Conservation (phyloP, 164 flowering plant species). For the Hamamelis virginiana region DNA sequence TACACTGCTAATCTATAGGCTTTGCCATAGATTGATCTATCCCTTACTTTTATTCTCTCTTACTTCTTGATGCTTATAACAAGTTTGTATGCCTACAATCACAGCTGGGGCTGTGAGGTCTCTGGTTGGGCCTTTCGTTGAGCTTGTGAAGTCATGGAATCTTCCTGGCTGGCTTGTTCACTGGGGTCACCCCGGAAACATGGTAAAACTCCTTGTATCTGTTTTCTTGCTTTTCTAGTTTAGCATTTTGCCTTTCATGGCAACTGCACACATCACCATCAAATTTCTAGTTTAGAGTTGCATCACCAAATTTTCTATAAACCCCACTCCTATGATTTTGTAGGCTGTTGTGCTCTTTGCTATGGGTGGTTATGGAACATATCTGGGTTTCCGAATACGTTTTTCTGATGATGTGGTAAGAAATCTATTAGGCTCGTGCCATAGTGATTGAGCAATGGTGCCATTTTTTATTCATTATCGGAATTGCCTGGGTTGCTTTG, state of each 20-base stretch:
- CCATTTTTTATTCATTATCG: background rate
- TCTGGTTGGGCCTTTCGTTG: constrained; percentile 71
- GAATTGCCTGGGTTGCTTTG: background rate
- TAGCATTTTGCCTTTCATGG: background rate
- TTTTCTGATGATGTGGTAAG: constrained; percentile 75
- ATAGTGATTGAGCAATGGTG: background rate
- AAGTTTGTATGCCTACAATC: background rate
- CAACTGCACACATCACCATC: background rate
- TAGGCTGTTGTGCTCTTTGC: constrained; percentile 96
- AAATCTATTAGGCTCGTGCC: background rate
- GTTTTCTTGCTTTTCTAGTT: background rate
- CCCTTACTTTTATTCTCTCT: background rate
- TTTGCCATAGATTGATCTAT: background rate
- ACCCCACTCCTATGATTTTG: background rate
- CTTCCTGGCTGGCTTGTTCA: constrained; percentile 95
- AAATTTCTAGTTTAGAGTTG: no score
- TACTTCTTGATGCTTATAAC: background rate
- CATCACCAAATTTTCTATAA: background rate
- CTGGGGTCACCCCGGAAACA: constrained; percentile 98
- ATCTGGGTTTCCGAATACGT: constrained; percentile 78
- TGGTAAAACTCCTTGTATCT: constrained; percentile 43
- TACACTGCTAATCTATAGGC: background rate
- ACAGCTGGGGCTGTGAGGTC: constrained; percentile 66
- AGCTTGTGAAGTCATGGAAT: constrained; percentile 64
- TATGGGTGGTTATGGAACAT: constrained; percentile 97